Conservation (phyloP, 2,329 filamentous ascomycete species). For the Sclerotinia trifoliorum region DNA sequence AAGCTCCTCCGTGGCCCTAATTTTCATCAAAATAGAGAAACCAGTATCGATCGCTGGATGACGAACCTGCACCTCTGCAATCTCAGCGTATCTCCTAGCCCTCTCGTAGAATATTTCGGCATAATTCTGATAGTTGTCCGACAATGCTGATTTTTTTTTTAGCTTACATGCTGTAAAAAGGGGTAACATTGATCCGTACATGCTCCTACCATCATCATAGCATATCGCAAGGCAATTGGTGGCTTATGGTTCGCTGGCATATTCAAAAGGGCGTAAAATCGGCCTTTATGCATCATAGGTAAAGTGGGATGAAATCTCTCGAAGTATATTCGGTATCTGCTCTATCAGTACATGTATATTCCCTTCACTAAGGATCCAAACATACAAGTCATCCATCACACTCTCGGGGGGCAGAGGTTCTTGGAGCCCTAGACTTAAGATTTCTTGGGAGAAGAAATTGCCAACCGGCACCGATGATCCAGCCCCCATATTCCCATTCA, state of each 20-base stretch:
- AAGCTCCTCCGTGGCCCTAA: constrained; percentile 71
- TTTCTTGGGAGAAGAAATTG: constrained; percentile 55
- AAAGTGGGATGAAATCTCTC: constrained; percentile 67
- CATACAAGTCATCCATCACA: constrained; percentile 77
- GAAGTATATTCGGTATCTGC: constrained; percentile 73
- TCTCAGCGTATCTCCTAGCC: constrained; percentile 77
- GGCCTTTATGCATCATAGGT: constrained; percentile 74
- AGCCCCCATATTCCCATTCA: constrained; percentile 12
- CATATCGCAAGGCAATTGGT: constrained; percentile 79
- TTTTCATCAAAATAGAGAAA: not conserved
- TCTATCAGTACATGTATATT: constrained; percentile 23
- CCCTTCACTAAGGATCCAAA: not conserved
- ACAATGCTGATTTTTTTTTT: constrained; percentile 45
- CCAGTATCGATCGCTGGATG: not conserved
- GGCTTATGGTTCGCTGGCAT: constrained; percentile 71
- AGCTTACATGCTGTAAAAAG: not conserved
- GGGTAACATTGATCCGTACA: constrained; percentile 32
- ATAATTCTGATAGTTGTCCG: constrained; percentile 68
- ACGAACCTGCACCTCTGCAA: constrained; percentile 74
- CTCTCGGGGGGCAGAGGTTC: constrained; percentile 77
- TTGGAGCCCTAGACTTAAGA: constrained; percentile 77
- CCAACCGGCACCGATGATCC: constrained; percentile 24
- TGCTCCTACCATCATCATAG: constrained; percentile 81
- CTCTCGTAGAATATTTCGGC: constrained; percentile 79
- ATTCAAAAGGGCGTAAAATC: constrained; percentile 74